Evolutionary conservation across 2,329 filamentous ascomycete species (phyloP).

Genomic region (Falciphora oryzae): DNA sequence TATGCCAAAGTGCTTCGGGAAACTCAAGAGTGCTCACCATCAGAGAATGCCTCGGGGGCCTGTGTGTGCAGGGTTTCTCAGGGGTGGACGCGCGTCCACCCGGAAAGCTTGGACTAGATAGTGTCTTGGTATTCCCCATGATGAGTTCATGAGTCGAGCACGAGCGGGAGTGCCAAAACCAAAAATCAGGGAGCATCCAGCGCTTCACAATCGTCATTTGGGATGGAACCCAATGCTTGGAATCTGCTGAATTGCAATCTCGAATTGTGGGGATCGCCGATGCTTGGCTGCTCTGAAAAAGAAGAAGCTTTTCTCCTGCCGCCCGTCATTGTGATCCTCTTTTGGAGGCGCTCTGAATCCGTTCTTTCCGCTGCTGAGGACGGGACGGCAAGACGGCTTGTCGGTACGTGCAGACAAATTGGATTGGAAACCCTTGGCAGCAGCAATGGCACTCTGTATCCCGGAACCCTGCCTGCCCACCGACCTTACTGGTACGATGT

Average conservation of each 20-base stretch:
- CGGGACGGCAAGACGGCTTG: neutral
- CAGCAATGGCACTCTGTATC: neutral
- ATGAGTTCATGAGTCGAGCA: neutral
- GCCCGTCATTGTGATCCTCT: neutral
- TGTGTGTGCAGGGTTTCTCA: neutral
- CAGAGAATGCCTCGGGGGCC: neutral
- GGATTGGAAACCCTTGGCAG: neutral
- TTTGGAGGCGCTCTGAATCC: no score
- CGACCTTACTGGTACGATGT: neutral
- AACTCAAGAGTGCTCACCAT: neutral
- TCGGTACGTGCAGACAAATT: neutral
- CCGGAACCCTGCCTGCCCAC: neutral
- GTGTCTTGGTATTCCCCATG: neutral
- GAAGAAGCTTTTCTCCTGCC: neutral
- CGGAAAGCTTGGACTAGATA: no score
- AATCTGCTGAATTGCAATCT: no score
- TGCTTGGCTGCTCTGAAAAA: neutral
- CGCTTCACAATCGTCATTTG: no score
- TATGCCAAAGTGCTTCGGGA: neutral
- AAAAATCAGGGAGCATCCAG: neutral
- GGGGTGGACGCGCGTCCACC: neutral
- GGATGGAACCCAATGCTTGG: no score
- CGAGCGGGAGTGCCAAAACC: neutral
- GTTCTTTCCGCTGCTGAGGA: neutral
- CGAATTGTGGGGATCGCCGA: no score